Conservation (phyloP, 352 stramenopile species). For the Phytophthora pinifolia region DNA sequence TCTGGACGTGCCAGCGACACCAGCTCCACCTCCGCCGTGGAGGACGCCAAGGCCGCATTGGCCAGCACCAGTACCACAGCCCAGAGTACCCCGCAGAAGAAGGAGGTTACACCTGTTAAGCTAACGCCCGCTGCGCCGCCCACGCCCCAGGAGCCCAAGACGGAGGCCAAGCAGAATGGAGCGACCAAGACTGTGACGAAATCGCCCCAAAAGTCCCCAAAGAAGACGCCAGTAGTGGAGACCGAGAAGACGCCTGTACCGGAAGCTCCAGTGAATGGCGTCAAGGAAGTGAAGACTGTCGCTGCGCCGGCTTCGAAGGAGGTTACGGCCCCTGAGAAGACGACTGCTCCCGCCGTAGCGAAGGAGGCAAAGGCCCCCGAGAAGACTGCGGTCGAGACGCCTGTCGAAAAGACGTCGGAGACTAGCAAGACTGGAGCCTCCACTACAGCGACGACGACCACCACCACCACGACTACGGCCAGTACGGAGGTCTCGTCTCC, state of each 20-base stretch:
- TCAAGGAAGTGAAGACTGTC: conserved; percentile 13
- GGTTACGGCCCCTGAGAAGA: neutral
- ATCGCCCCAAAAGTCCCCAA: conserved; percentile 21
- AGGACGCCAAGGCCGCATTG: conserved; percentile 21
- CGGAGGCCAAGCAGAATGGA: conserved; percentile 30
- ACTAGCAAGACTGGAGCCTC: conserved; percentile 17
- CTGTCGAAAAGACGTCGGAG: conserved; percentile 25
- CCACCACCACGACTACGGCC: conserved; percentile 20
- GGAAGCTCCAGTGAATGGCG: conserved; percentile 4
- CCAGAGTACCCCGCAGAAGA: conserved; percentile 38
- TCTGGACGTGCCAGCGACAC: conserved; percentile 14
- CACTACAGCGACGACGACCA: conserved; percentile 21
- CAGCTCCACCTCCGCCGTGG: conserved; percentile 14
- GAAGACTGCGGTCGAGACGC: conserved; percentile 13
- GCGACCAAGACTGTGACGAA: conserved; percentile 15
- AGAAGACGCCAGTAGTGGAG: conserved; percentile 7
- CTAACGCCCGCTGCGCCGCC: conserved; percentile 3
- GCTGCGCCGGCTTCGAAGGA: neutral
- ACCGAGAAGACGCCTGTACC: conserved; percentile 3
- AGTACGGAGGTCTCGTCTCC: conserved; percentile 22
- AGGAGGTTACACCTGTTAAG: conserved; percentile 18
- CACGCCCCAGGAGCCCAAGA: conserved; percentile 3
- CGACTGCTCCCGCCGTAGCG: neutral
- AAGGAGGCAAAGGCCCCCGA: conserved; percentile 8
- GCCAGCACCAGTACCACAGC: conserved; percentile 25